Conservation (phyloP, 2,329 filamentous ascomycete genomes). For the Plectosphaerella sp. region DNA sequence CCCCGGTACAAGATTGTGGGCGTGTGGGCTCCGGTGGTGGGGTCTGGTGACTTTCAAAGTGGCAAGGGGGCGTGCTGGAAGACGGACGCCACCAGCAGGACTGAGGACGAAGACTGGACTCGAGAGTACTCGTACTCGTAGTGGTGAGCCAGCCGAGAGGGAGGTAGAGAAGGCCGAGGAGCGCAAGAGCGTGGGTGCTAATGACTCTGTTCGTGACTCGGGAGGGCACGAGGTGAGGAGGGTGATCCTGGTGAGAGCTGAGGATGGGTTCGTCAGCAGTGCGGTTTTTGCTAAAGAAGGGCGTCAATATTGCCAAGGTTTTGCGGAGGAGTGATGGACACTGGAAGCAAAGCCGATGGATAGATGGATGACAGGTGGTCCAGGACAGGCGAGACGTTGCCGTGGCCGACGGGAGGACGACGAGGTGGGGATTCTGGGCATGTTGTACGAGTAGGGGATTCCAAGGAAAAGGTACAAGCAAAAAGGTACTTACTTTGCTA, state of each 20-base stretch:
- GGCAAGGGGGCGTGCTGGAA: constrained; percentile 11
- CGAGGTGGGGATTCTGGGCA: not conserved
- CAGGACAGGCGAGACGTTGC: not conserved
- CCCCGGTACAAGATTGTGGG: not conserved
- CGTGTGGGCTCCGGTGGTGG: constrained; percentile 5
- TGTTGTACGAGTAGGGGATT: too few species aligned
- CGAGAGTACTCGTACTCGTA: not conserved
- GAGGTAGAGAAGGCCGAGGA: too few species aligned
- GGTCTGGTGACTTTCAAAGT: constrained; percentile 13
- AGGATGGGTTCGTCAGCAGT: too few species aligned
- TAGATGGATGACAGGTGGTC: not conserved
- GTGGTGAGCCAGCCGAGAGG: not conserved
- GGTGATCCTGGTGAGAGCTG: too few species aligned
- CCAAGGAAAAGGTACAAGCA: too few species aligned
- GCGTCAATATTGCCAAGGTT: too few species aligned
- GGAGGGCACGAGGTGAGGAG: constrained; percentile 8
- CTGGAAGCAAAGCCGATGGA: not conserved
- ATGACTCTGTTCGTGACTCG: constrained; percentile 10
- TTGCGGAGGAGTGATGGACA: too few species aligned
- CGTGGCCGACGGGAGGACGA: not conserved
- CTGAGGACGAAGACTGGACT: not conserved
- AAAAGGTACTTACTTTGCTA: too few species aligned
- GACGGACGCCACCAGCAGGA: constrained; percentile 8
- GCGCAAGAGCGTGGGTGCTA: not conserved
- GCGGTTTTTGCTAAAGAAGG: too few species aligned